Evolutionary conservation across 2,329 filamentous ascomycete genomes (phyloP).

Genomic region (Mariannaea sp.): DNA sequence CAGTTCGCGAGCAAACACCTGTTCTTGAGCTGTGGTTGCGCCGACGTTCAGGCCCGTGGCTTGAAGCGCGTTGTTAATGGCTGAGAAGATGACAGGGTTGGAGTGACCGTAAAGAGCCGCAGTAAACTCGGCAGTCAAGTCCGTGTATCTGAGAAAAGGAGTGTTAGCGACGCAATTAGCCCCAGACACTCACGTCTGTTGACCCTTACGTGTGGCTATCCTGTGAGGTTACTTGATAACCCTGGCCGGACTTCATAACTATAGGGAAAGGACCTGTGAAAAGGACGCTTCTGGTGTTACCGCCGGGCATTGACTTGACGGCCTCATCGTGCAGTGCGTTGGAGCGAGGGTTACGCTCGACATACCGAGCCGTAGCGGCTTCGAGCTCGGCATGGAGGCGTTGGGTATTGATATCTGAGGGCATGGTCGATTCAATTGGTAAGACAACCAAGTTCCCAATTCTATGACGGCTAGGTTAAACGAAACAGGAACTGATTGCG

Average conservation of each 20-base stretch:
- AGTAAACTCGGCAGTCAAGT: constrained; percentile 67
- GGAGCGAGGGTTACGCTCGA: constrained; percentile 45
- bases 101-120: constrained; percentile 71
- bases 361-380: constrained; percentile 43
- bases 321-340: constrained; percentile 46
- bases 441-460: background rate
- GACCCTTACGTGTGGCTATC: constrained; percentile 45
- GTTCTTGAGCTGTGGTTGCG: constrained; percentile 57
- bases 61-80: constrained; percentile 52
- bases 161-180: background rate
- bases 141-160: constrained; percentile 55
- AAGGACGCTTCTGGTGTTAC: constrained; percentile 53
- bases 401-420: constrained; percentile 24
- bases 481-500: background rate
- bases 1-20: constrained; percentile 55
- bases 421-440: constrained; percentile 20
- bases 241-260: constrained; percentile 45
- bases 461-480: background rate
- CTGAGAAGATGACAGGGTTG: constrained; percentile 55
- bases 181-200: no score
- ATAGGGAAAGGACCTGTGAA: constrained; percentile 52
- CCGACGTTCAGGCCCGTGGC: constrained; percentile 60
- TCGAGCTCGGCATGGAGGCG: constrained; percentile 38
- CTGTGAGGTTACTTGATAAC: constrained; percentile 46
- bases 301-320: constrained; percentile 47